Percentiles rank a stretch among this genome's conserved stretches.
These are phyloP conservation scores for Cercospora sesami DNA, from an alignment of 2,329 filamentous ascomycete species.

Conservation along the genomic window DNA sequence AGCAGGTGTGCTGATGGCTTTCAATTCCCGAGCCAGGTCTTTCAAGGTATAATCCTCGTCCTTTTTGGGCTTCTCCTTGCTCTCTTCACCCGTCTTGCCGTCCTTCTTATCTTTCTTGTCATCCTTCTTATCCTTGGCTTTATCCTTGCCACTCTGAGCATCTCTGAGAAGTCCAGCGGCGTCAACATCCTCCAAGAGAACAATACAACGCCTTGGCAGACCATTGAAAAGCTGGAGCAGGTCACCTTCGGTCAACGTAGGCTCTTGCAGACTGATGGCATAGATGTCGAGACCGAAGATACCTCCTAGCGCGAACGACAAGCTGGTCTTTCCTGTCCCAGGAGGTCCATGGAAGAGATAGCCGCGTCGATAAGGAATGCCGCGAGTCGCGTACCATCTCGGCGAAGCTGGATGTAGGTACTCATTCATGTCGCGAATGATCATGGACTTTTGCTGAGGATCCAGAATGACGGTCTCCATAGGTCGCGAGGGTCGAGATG, in stretches of 20 bases:
- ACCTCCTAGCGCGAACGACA: constrained; percentile 47
- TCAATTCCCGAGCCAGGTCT: constrained; percentile 35
- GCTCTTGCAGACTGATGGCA: constrained; percentile 58
- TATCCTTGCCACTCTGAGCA: constrained; percentile 34
- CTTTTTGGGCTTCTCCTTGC: constrained; percentile 27
- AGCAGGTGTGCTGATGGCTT: constrained; percentile 21
- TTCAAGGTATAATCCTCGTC: constrained; percentile 35
- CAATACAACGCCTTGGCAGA: constrained; percentile 48
- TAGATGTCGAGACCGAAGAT: constrained; percentile 51
- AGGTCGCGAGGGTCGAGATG: constrained; percentile 63
- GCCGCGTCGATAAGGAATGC: constrained; percentile 81
- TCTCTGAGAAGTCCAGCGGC: constrained; percentile 47
- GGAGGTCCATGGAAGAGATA: constrained; percentile 76
- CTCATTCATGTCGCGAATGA: constrained; percentile 73
- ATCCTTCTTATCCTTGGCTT: constrained; percentile 23
- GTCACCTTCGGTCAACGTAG: constrained; percentile 70
- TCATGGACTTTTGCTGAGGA: constrained; percentile 61
- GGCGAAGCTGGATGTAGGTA: constrained; percentile 71
- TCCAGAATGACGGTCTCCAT: constrained; percentile 77
- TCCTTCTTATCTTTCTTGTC: constrained; percentile 22
- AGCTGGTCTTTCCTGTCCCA: constrained; percentile 42
- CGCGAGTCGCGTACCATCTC: constrained; percentile 80
- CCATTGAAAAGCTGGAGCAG: constrained; percentile 47
- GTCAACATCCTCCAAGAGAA: constrained; percentile 52
- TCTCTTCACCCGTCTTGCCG: neutral